Conservation (phyloP, 768 basidiomycete genomes). For the Imleria badia region DNA sequence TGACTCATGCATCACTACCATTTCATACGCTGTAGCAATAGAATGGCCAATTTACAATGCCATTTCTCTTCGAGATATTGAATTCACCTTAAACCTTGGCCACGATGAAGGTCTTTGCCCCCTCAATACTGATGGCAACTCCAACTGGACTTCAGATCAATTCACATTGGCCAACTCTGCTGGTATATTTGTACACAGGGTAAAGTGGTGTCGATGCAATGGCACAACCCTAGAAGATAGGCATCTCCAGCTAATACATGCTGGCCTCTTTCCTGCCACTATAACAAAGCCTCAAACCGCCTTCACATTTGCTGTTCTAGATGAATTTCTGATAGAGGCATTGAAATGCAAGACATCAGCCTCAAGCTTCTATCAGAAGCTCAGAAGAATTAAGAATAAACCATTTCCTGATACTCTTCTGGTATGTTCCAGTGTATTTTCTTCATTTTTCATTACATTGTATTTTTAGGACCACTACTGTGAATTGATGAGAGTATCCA, state of each 20-base stretch:
- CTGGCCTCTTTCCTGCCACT: slow-evolving; percentile 13
- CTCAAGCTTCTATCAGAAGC: not conserved
- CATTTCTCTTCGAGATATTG: too few relatives aligned
- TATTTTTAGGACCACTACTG: not conserved
- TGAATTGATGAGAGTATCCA: not conserved
- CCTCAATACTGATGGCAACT: too few relatives aligned
- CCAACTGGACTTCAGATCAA: too few relatives aligned
- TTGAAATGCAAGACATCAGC: slow-evolving; percentile 15
- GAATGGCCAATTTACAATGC: too few relatives aligned
- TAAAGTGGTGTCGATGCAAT: not conserved
- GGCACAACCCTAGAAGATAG: not conserved
- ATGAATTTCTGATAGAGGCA: slow-evolving; percentile 19
- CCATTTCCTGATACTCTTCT: not conserved
- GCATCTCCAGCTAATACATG: slow-evolving; percentile 15
- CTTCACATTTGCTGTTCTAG: slow-evolving; percentile 23
- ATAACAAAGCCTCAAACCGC: slow-evolving; percentile 9
- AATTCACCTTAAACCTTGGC: too few relatives aligned
- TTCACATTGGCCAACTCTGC: too few relatives aligned
- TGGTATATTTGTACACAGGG: not conserved
- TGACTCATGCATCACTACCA: too few relatives aligned
- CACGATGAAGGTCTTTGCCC: too few relatives aligned
- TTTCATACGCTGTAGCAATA: too few relatives aligned
- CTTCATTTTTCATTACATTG: too few relatives aligned
- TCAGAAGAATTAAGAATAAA: not conserved
- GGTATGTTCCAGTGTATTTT: not conserved